These are phyloP conservation scores for Mortierella sp. DNA, from an alignment of 371 early-diverging fungal genomes.

Conservation along the genomic window DNA sequence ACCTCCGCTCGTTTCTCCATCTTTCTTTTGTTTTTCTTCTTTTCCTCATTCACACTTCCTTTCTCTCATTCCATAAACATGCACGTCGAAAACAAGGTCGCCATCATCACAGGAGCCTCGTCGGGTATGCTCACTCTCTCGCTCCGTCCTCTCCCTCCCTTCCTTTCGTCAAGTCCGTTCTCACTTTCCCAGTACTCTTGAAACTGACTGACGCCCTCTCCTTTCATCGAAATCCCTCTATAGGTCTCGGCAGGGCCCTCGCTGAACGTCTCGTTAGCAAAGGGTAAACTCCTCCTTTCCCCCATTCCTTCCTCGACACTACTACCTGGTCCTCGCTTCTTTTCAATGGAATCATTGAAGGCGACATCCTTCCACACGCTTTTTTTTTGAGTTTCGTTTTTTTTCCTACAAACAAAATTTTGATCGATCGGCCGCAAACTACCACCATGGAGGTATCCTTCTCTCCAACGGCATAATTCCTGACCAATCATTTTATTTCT, in stretches of 20 bases:
- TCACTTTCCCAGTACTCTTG: background rate
- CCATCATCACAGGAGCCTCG: constrained; percentile 52
- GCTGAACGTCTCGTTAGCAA: constrained; percentile 45
- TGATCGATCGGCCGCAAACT: background rate
- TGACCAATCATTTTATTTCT: background rate
- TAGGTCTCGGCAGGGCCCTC: constrained; percentile 47
- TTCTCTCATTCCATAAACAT: constrained; percentile 8
- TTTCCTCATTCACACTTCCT: background rate
- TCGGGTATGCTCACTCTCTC: constrained; percentile 19
- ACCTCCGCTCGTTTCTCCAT: background rate
- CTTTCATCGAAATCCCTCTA: background rate
- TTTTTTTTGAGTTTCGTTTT: too few relatives aligned
- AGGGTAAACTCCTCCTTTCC: constrained; percentile 20
- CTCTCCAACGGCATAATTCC: background rate
- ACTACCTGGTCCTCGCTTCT: background rate
- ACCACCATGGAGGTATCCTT: background rate
- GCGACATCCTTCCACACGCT: too few relatives aligned
- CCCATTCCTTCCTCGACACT: background rate
- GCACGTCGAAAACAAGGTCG: constrained; percentile 51
- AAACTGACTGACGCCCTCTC: background rate
- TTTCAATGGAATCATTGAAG: background rate
- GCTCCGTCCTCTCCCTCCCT: background rate
- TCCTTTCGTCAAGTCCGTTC: background rate
- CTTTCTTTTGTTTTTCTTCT: background rate
- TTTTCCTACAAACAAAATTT: background rate